phyloP scores from a whole-genome alignment of 495 filamentous ascomycete genomes.

The Aspergillus cavernicola region DNA sequence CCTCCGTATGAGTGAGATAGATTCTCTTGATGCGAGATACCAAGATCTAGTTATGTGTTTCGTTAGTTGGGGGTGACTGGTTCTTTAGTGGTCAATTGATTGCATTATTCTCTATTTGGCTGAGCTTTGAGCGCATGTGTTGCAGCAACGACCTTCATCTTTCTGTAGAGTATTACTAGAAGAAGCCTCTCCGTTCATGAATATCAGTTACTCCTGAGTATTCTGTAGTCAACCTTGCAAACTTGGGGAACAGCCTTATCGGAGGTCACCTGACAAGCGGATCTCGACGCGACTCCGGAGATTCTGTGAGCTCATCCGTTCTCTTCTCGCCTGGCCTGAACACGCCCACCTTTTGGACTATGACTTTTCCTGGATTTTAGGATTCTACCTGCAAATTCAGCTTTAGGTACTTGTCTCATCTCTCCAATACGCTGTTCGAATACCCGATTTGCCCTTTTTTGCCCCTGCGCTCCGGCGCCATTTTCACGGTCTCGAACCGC shows the following conservation, averaged over 20 bases:
- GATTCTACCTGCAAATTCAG: background rate
- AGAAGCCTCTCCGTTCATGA: too few relatives aligned
- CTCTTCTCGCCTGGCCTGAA: conserved; percentile 25
- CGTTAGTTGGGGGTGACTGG: conserved; percentile 14
- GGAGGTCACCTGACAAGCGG: conserved; percentile 32
- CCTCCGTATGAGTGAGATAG: conserved; percentile 43
- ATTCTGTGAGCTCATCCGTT: conserved; percentile 32
- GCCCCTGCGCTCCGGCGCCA: conserved; percentile 23
- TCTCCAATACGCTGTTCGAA: background rate
- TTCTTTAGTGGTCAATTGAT: conserved; percentile 8
- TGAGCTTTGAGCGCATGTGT: background rate
- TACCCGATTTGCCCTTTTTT: conserved; percentile 6
- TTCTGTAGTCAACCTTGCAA: too few relatives aligned
- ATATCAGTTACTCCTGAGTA: too few relatives aligned
- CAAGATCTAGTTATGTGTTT: conserved; percentile 34
- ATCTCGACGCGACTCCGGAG: conserved; percentile 33
- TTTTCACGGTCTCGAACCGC: conserved; percentile 33
- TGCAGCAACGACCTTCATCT: too few relatives aligned
- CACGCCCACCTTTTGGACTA: conserved; percentile 10
- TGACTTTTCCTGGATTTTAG: conserved; percentile 7
- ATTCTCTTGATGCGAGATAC: conserved; percentile 47
- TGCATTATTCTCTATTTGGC: conserved; percentile 6
- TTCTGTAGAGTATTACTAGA: too few relatives aligned
- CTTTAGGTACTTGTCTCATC: background rate
- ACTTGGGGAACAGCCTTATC: conserved; percentile 12